Evolutionary conservation across 441 rosid species (phyloP), one percentile per base, ranked within the genome.

Genomic region (Gossypium schwendimanii): DNA sequence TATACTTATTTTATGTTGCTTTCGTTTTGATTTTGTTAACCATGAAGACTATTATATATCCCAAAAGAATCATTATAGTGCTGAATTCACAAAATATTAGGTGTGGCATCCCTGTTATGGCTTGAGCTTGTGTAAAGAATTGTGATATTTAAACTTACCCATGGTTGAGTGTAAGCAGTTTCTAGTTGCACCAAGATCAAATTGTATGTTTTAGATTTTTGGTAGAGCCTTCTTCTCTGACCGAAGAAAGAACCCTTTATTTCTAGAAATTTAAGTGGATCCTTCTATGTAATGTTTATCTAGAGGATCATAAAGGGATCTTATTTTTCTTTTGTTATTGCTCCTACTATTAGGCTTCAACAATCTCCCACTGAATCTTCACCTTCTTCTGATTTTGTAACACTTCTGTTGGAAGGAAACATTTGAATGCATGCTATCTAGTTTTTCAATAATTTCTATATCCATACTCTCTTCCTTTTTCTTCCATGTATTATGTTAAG

Each of bases 191-290:
- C 23, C 58, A 49, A 45, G 44, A 66, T 50, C 41, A 47, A 24
- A 66, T 36, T 23, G 23, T 26, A 66, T 49, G 44, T 67, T 49
- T 53, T 49, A 15, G 41, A 66, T 47, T 45, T 65, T 65, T 65
- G 39, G 57, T 6, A 65, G 49, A 65, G 21, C 39, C 55, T 45
- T 45, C 20, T 28, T 61, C 45, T 61, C 10, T 31, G 45, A 41
- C 18, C 14, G 31, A 57, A 11, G 44, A 60, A 61, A n/a, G 9
- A 24, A 7, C 45, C 12, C 33, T 63, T 44, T 18, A 0, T 47
- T 65, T 66, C 57, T 47, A 23, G 5, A 66, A 47, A 23, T 47
- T 64, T 18, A 66, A 26, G 9, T 67, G 18, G 44, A 49, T 49
- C 8, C 59, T 45, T 65, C 39, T 12, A 2, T 67, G 44, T 26